Evolutionary conservation across 1,284 basidiomycete species (phyloP), one percentile per base, ranked within the genome.

Genomic region (Ustilago sp.): DNA sequence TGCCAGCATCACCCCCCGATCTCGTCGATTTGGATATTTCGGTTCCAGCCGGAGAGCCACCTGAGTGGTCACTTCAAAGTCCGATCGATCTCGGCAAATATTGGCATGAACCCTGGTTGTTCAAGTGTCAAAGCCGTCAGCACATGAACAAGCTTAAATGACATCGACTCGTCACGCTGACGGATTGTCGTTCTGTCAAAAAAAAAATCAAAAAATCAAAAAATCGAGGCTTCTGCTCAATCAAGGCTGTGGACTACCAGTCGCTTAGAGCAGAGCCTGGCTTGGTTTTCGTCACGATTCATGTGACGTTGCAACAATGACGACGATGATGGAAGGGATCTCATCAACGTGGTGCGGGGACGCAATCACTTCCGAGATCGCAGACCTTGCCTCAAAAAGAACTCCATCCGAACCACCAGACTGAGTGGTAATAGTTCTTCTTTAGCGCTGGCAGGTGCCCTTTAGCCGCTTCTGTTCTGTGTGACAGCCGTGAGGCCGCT

Each of bases 71-170:
- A 45, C 19, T 64, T 64, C 56, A 58, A 52, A 47, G 23, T 64
- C 63, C 63, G 56, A 64, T 53, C 63, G 56, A 58, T 41, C 47
- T 58, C 63, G 63, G 63, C 56, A 53, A 41, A 31, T 32, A 41
- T 35, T 53, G 17, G 23, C 34, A 17, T 17, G 17, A 15, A 17
- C 32, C 11, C 34, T 15, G 35, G 12, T 32, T 32, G 12, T 28
- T 51, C 28, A 51, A 28, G 31, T 31, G 48, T 50, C 48, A 50
- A 50, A 31, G 2, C 48, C 2, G 48, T 50, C 48, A 28, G 48
- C 31, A 28, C 11, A 12, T 17, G 31, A 50, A 45, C 43, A 45
- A n/a, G n/a, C 39, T 41, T 7, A 4, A 11, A 50, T 50, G 23
- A 15, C 47, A 50, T 50, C 47, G 9, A 50, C 28, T 6, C 13